phyloP scores from a whole-genome alignment of 257 asterid species.

The Fraxinus anomala region DNA sequence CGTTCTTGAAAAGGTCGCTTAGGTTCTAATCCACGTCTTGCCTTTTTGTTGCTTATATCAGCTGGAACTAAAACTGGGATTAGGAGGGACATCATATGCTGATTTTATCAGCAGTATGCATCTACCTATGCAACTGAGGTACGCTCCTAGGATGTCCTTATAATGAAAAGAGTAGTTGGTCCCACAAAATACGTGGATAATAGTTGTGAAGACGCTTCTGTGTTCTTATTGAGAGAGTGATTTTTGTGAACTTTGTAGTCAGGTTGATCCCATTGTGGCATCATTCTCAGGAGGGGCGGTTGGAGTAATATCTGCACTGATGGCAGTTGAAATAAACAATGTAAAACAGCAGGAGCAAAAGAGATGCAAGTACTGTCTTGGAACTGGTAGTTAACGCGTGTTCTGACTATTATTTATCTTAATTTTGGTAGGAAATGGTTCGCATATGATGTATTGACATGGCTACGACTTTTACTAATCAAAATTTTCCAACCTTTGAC shows the following conservation, averaged over 20 bases:
- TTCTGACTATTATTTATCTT: neutral
- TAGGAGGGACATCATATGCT: conserved; percentile 93
- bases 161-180: neutral
- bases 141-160: conserved; percentile 18
- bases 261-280: conserved; percentile 97
- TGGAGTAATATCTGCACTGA: conserved; percentile 94
- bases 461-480: neutral
- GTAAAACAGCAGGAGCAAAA: conserved; percentile 95
- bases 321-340: conserved; percentile 96
- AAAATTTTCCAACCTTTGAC: neutral
- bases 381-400: conserved; percentile 60
- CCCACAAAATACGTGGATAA: neutral
- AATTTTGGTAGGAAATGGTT: neutral
- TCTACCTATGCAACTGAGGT: conserved; percentile 96
- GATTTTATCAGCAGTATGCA: conserved; percentile 83
- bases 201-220: neutral
- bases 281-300: conserved; percentile 98
- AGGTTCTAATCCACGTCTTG: conserved; percentile 24
- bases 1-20: neutral
- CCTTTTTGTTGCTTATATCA: conserved; percentile 32
- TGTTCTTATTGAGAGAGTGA: conserved; percentile 4
- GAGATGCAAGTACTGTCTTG: conserved; percentile 97
- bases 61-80: conserved; percentile 90
- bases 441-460: neutral
- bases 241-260: conserved; percentile 44